Base-by-base conservation (phyloP, 2,329 filamentous ascomycete species). In the Cyphellophora europaea region DNA sequence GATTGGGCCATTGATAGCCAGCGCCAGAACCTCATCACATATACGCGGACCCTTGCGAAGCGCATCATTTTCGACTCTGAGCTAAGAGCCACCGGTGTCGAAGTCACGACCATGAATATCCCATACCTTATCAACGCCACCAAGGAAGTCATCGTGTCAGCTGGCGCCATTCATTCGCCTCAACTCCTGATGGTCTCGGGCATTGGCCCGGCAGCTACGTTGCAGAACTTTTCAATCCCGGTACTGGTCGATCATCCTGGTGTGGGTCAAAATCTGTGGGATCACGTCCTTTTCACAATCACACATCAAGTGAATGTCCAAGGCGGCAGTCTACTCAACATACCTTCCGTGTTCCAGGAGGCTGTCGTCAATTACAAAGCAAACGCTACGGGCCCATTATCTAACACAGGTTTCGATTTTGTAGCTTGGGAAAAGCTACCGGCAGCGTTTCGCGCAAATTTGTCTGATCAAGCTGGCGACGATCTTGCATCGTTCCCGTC, bases 111-210 rank as follows among this genome's bases (percentile, higher is more conserved):
- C 13, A 25, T 52, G 54, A 25, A n/a, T n/a, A 25, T 8, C 8
- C n/a, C n/a, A n/a, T 30, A 13, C n/a, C 11, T 34, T 21, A 19
- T 58, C 19, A 50, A 47, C 10, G 65, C 66, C 2, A 59, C 53
- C 11, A 55, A 54, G 19, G 65, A 69, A 45, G 57, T 68, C 30
- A 63, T 69, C 39, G 39, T 68, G 23, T 54, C 62, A 4, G 66
- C 52, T 6, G 77, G 77, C 11, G 67, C 72, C 1, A 80, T 72
- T 54, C 75, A 79, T 55, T 70, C 70, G 2, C 75, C 76, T 5
- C 77, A 81, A 53, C 56, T 82, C 2, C 69, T 82, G 10, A 72
- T 77, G 57, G 66, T 80, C 2, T 72, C 65, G 35, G 78, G 78
- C 12, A 66, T 82, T 19, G 77, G 77, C 0, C 73, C 74, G 0